Conservation (phyloP, 2,329 filamentous ascomycete species). For the Penicillium fuscoglaucum region DNA sequence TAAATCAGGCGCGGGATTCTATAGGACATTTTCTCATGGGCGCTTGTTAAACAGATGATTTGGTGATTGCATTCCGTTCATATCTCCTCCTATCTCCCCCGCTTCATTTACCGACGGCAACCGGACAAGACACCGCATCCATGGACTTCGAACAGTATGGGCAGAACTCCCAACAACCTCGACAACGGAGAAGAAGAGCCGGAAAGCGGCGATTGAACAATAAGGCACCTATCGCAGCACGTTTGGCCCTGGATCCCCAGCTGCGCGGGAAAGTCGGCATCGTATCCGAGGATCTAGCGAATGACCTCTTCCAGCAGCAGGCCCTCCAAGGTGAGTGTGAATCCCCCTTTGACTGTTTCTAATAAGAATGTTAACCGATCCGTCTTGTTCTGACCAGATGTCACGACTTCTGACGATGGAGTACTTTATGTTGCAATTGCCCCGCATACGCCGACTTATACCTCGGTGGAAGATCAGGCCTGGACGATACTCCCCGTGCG, state of each 20-base stretch:
- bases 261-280: slow-evolving; percentile 83
- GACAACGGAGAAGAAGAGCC: slow-evolving; percentile 52
- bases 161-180: slow-evolving; percentile 48
- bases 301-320: slow-evolving; percentile 69
- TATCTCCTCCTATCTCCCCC: not conserved
- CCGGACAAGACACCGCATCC: slow-evolving; percentile 16
- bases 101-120: slow-evolving; percentile 26
- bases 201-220: slow-evolving; percentile 51
- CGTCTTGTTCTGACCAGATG: slow-evolving; percentile 13
- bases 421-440: slow-evolving; percentile 49
- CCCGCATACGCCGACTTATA: slow-evolving; percentile 45
- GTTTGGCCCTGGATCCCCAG: slow-evolving; percentile 80
- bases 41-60: not conserved
- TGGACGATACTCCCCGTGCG: slow-evolving; percentile 86
- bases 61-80: slow-evolving; percentile 23
- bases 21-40: slow-evolving; percentile 8
- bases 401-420: slow-evolving; percentile 29
- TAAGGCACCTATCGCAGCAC: slow-evolving; percentile 74
- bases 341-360: not conserved
- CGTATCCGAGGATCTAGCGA: slow-evolving; percentile 81
- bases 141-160: slow-evolving; percentile 48
- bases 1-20: slow-evolving; percentile 1
- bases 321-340: slow-evolving; percentile 51
- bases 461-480: slow-evolving; percentile 58
- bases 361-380: slow-evolving; percentile 9